Conservation (phyloP, 2,329 filamentous ascomycete species). For the Ophiostoma ips region DNA sequence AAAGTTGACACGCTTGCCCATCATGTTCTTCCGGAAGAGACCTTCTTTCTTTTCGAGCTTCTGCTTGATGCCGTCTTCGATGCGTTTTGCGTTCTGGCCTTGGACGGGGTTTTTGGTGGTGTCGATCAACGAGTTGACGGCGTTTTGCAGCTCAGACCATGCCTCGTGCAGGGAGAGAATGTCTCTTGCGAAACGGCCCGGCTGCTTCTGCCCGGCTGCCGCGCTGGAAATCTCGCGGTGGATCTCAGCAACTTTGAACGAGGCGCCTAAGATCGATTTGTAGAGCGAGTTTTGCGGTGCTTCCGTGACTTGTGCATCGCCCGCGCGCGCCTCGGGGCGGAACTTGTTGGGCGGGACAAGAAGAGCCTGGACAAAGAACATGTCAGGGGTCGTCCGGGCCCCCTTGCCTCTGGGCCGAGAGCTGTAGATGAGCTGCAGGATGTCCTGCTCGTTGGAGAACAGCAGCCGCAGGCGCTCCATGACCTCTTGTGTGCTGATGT, state of each 20-base stretch:
- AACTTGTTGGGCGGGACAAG: constrained; percentile 88
- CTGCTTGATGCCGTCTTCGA: constrained; percentile 94
- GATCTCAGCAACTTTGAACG: constrained; percentile 59
- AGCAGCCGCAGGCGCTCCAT: constrained; percentile 62
- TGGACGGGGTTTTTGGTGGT: constrained; percentile 72
- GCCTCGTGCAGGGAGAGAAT: constrained; percentile 68
- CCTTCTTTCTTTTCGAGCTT: constrained; percentile 98
- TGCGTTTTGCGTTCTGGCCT: constrained; percentile 60
- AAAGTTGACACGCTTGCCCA: constrained; percentile 99
- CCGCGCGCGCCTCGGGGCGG: constrained; percentile 72
- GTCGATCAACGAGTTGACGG: constrained; percentile 87
- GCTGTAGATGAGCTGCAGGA: constrained; percentile 74
- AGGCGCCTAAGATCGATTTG: constrained; percentile 66
- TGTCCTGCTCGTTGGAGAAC: constrained; percentile 76
- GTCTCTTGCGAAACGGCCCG: constrained; percentile 29
- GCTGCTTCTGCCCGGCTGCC: constrained; percentile 13
- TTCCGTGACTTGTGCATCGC: constrained; percentile 70
- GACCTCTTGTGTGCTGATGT: constrained; percentile 73
- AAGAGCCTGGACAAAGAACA: constrained; percentile 85
- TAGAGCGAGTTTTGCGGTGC: constrained; percentile 80
- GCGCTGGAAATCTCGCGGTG: constrained; percentile 50
- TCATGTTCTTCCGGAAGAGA: constrained; percentile 98
- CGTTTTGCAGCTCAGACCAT: constrained; percentile 73
- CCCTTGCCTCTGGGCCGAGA: constrained; percentile 48
- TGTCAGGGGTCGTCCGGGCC: constrained; percentile 55